Percentiles rank a stretch among this genome's conserved stretches.
phyloP scores from a whole-genome alignment of 1,139 yeast species.

The Yamadazyma dendronema region DNA sequence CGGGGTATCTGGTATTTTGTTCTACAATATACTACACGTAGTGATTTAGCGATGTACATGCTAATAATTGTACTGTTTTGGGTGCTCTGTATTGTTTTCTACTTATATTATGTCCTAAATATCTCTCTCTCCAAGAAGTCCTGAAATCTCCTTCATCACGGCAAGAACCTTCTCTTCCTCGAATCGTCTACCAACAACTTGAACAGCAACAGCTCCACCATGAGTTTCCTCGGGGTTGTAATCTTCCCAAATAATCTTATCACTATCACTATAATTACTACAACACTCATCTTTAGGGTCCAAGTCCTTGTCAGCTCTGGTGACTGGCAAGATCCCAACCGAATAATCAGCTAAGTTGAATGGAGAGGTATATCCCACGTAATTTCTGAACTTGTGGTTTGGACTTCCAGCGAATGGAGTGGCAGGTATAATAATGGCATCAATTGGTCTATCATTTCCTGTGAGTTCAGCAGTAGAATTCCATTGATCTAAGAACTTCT shows the following conservation, averaged over 20 bases:
- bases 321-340: constrained; percentile 60
- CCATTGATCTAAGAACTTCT: constrained; percentile 39
- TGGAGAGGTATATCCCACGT: constrained; percentile 53
- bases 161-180: constrained; percentile 62
- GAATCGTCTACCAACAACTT: constrained; percentile 55
- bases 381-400: constrained; percentile 31
- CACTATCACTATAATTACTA: constrained; percentile 18
- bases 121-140: constrained; percentile 1
- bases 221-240: constrained; percentile 58
- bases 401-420: constrained; percentile 49
- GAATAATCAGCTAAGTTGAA: constrained; percentile 61
- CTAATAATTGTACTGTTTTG: too few relatives aligned
- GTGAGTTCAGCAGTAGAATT: constrained; percentile 28
- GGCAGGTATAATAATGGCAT: constrained; percentile 48
- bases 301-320: constrained; percentile 43
- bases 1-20: too few relatives aligned
- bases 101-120: neutral
- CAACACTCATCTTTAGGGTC: constrained; percentile 28
- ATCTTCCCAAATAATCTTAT: constrained; percentile 23
- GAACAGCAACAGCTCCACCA: constrained; percentile 67
- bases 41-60: too few relatives aligned
- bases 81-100: neutral
- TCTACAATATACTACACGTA: too few relatives aligned
- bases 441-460: constrained; percentile 42
- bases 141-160: constrained; percentile 26